Percentiles rank a stretch among this genome's conserved stretches.
These are phyloP conservation scores for Emericellopsis terricola DNA, from an alignment of 495 filamentous ascomycete genomes.

Conservation along the genomic window DNA sequence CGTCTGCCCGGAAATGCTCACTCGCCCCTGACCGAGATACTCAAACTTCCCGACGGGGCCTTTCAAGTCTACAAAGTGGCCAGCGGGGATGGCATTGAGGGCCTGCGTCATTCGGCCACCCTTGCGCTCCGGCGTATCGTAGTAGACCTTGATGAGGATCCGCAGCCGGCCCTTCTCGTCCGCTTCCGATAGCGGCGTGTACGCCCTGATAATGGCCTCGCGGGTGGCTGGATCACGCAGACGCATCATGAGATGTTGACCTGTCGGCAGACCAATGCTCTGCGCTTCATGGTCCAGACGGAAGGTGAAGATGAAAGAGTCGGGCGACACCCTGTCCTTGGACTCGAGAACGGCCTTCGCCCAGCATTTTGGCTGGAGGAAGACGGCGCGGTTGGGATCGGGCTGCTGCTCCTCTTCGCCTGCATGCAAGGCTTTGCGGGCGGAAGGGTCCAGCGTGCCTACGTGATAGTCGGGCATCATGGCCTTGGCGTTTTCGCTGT, in stretches of 20 bases:
- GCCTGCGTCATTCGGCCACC: slow-evolving; percentile 81
- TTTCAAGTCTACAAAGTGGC: slow-evolving; percentile 66
- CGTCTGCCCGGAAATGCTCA: slow-evolving; percentile 38
- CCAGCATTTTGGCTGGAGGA: slow-evolving; percentile 60
- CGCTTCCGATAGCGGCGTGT: slow-evolving; percentile 68
- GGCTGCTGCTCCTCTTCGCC: slow-evolving; percentile 6
- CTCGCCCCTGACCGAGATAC: slow-evolving; percentile 47
- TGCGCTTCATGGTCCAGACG: slow-evolving; percentile 56
- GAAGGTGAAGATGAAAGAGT: slow-evolving; percentile 75
- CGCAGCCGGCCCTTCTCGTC: slow-evolving; percentile 43
- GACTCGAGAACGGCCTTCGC: slow-evolving; percentile 42
- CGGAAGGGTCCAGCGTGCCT: slow-evolving; percentile 48
- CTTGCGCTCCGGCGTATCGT: slow-evolving; percentile 30
- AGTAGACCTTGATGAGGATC: slow-evolving; percentile 78
- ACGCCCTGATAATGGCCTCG: slow-evolving; percentile 66
- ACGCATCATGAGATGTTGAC: slow-evolving; percentile 82
- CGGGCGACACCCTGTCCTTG: slow-evolving; percentile 54
- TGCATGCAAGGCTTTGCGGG: slow-evolving; percentile 29
- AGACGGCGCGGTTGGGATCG: slow-evolving; percentile 29
- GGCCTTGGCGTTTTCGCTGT: slow-evolving; percentile 77
- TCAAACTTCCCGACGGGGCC: slow-evolving; percentile 81
- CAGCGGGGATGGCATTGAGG: slow-evolving; percentile 52
- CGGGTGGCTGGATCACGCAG: slow-evolving; percentile 45
- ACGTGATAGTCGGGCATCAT: slow-evolving; percentile 90
- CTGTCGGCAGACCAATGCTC: slow-evolving; percentile 61